phyloP scores from a whole-genome alignment of 2,329 filamentous ascomycete genomes.

The Colletotrichum ledebouriae region DNA sequence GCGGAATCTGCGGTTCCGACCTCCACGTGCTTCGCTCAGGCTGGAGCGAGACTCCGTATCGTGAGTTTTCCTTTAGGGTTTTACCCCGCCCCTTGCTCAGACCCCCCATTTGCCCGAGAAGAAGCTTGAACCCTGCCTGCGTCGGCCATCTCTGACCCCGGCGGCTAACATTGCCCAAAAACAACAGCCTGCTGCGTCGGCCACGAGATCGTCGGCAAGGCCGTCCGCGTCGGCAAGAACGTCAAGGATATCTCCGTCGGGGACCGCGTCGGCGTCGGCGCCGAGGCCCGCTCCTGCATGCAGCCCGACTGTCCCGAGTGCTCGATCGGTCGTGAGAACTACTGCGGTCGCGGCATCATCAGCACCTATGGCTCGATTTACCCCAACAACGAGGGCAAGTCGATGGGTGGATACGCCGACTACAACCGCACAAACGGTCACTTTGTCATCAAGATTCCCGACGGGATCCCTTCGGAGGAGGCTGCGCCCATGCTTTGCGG shows the following conservation, averaged over 20 bases:
- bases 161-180: not conserved
- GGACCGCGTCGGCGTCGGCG: slow-evolving; percentile 74
- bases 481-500: slow-evolving; percentile 78
- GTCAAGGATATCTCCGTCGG: slow-evolving; percentile 67
- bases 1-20: slow-evolving; percentile 75
- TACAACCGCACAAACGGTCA: slow-evolving; percentile 52
- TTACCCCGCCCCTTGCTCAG: slow-evolving; percentile 24
- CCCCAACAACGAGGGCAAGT: slow-evolving; percentile 65
- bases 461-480: slow-evolving; percentile 54
- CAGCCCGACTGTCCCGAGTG: slow-evolving; percentile 59
- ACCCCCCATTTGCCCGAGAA: not conserved
- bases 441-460: slow-evolving; percentile 66
- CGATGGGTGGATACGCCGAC: slow-evolving; percentile 67
- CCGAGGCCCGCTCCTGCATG: slow-evolving; percentile 69
- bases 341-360: slow-evolving; percentile 56
- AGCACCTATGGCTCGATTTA: slow-evolving; percentile 68
- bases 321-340: slow-evolving; percentile 55
- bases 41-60: slow-evolving; percentile 59
- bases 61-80: slow-evolving; percentile 46
- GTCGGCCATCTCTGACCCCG: not conserved
- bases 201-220: slow-evolving; percentile 75
- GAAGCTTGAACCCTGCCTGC: not conserved
- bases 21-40: slow-evolving; percentile 70
- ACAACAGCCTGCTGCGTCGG: slow-evolving; percentile 65
- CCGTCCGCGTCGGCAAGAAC: slow-evolving; percentile 65